Percentiles rank a stretch among this genome's conserved stretches.
Conservation (phyloP, 1,139 yeast species). For the Diutina pseudorugosa region DNA sequence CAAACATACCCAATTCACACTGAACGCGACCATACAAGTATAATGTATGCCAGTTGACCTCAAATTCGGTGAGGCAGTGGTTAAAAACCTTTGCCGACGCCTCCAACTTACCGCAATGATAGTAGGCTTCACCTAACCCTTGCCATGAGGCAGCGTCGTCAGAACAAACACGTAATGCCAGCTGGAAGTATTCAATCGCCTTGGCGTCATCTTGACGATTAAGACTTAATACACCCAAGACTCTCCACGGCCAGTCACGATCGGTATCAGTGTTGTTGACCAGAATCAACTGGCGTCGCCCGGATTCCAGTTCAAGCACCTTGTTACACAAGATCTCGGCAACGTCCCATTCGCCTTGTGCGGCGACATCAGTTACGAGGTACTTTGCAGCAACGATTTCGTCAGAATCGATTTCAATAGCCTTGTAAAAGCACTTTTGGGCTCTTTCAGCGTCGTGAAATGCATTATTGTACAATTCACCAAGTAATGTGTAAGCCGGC, state of each 20-base stretch:
- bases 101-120: slow-evolving; percentile 71
- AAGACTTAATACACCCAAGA: slow-evolving; percentile 67
- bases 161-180: slow-evolving; percentile 60
- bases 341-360: slow-evolving; percentile 66
- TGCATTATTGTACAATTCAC: slow-evolving; percentile 49
- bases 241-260: slow-evolving; percentile 75
- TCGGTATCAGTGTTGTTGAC: slow-evolving; percentile 21
- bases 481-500: slow-evolving; percentile 71
- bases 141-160: slow-evolving; percentile 76
- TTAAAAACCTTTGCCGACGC: slow-evolving; percentile 79
- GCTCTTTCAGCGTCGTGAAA: slow-evolving; percentile 57
- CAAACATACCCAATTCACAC: slow-evolving; percentile 28
- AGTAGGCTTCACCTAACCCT: slow-evolving; percentile 89
- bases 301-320: slow-evolving; percentile 50
- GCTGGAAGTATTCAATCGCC: slow-evolving; percentile 84
- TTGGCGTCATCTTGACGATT: slow-evolving; percentile 63
- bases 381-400: slow-evolving; percentile 66
- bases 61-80: slow-evolving; percentile 43
- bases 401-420: slow-evolving; percentile 75
- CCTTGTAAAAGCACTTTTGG: slow-evolving; percentile 77
- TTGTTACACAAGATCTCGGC: slow-evolving; percentile 66
- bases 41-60: slow-evolving; percentile 39
- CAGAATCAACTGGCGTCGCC: slow-evolving; percentile 36
- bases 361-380: slow-evolving; percentile 58
- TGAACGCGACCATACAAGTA: slow-evolving; percentile 59